Base-by-base conservation (phyloP, 2,329 filamentous ascomycete species). In the Neofusicoccum sp. region DNA sequence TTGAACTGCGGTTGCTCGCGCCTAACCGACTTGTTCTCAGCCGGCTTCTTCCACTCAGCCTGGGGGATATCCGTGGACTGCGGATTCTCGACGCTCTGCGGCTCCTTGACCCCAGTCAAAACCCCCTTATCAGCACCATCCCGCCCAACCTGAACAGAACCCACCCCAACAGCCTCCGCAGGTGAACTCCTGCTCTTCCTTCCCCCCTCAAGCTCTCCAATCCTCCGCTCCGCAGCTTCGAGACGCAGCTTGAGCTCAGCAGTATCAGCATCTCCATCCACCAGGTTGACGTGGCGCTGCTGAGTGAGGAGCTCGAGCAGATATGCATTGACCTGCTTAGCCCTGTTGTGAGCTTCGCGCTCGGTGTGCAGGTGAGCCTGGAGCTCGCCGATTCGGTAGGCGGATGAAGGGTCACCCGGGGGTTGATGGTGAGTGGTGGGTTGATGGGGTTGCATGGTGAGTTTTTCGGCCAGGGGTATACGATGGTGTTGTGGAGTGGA, bases 31-130 rank as follows among this genome's bases (percentile, higher is more conserved):
- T 38, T 38, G 28, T 20, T n/a, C 8, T 28, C 12, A 12, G 9
- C 43, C 41, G 40, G 20, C 26, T 48, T 16, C 24, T 40, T 36
- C 56, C 56, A 58, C 31, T 58, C 56, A 3, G 56, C 43, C n/a
- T 16, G 12, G 8, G 43, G 56, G 6, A 48, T 31, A 12, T 30
- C 56, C 4, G 24, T 26, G 1, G 4, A 26, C 7, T 28, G 28
- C 20, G 14, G 4, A 4, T 20, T 8, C 26, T 20, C 20, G 20
- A 20, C 20, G 20, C 20, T 20, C 20, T 20, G 20, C 20, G 20
- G 20, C 20, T 20, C 28, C 4, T 31, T n/a, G n/a, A 20, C 3
- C 28, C 12, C 45, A 11, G 6, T 12, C 28, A 20, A 20, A 20
- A 20, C 20, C 20, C 3, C 30, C n/a, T 48, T 20, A 11, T 40